Base-by-base conservation (phyloP, 495 filamentous ascomycete species). In the Neohortaea acidophila region DNA sequence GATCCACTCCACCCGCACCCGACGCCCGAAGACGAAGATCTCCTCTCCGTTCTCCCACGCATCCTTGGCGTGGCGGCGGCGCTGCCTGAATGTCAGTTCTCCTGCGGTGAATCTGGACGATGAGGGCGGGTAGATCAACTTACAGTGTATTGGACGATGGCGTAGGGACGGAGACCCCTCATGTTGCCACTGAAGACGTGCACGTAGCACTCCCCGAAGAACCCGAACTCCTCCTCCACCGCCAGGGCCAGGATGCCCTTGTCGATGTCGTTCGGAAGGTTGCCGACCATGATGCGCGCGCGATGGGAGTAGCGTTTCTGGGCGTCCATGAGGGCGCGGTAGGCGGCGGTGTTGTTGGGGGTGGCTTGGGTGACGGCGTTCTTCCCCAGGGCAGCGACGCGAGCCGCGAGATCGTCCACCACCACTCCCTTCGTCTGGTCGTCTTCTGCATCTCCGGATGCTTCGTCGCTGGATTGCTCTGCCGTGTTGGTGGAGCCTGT, bases 1-100 rank as follows among this genome's bases (percentile, higher is more conserved):
- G 32, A 34, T n/a, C 32, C 8, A 34, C 17, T 34, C 32, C 32
- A 34, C 32, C 10, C 32, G 32, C 32, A 34, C 9, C 4, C 3
- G 17, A 21, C 32, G 32, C 32, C 21, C 32, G n/a, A n/a, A n/a
- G 17, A 34, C 21, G 17, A 15, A 34, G 15, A 34, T 20, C 8
- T 13, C 17, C 4, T 5, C 11, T 7, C 32, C 32, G 14, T 20
- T 5, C 10, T 20, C 4, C 4, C 19, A 20, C 4, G 32, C 32
- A 5, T 4, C 15, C 3, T 21, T 7, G 3, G 32, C 32, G 17
- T 34, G 8, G 19, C 10, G 3, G 15, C 19, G 11, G 17, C 21
- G 17, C 19, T 19, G 32, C 17, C 8, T 3, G 17, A 10, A 4
- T 21, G 7, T 3, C 15, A 19, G 13, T 13, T 7, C 21, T 19